phyloP scores from a whole-genome alignment of 208 protist genomes.

The Leptomonas pyrrhocoris region DNA sequence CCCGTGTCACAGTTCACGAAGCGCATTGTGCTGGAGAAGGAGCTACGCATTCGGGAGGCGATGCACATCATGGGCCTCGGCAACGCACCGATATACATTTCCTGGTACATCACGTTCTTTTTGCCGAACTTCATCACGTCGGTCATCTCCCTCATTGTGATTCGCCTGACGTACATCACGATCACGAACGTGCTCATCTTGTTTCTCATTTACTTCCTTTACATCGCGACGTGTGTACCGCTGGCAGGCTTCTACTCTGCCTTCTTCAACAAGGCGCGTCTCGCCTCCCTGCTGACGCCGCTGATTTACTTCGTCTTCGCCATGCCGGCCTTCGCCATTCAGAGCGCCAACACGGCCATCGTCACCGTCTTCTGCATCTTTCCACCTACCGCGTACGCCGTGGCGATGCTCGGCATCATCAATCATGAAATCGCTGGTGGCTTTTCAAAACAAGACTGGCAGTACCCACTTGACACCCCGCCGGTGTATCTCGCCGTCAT shows the following conservation, averaged over 20 bases:
- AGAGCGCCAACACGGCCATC: conserved; percentile 28
- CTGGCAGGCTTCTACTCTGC: conserved; percentile 55
- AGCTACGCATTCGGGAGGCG: conserved; percentile 80
- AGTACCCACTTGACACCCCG: conserved; percentile 47
- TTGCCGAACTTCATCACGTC: conserved; percentile 49
- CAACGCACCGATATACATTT: conserved; percentile 53
- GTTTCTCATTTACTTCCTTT: conserved; percentile 65
- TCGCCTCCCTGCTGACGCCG: conserved; percentile 64
- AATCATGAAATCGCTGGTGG: conserved; percentile 34
- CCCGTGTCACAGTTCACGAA: conserved; percentile 75
- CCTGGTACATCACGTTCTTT: conserved; percentile 65
- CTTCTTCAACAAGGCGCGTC: conserved; percentile 75
- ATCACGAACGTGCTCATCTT: conserved; percentile 46
- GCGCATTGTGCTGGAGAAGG: conserved; percentile 85
- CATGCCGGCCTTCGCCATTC: conserved; percentile 65
- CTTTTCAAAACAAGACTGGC: too few relatives aligned
- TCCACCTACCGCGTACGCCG: conserved; percentile 55
- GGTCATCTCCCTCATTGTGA: conserved; percentile 39
- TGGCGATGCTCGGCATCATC: conserved; percentile 33
- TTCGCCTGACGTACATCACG: conserved; percentile 60
- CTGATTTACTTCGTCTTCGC: conserved; percentile 70
- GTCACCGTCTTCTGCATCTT: conserved; percentile 48
- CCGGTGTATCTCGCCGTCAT: conserved; percentile 21
- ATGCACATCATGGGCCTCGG: conserved; percentile 89
- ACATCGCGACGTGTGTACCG: conserved; percentile 45